Percentiles rank a stretch among this genome's conserved stretches.
phyloP scores from a whole-genome alignment of 2,329 filamentous ascomycete genomes.

The Thermothelomyces thermophilus region DNA sequence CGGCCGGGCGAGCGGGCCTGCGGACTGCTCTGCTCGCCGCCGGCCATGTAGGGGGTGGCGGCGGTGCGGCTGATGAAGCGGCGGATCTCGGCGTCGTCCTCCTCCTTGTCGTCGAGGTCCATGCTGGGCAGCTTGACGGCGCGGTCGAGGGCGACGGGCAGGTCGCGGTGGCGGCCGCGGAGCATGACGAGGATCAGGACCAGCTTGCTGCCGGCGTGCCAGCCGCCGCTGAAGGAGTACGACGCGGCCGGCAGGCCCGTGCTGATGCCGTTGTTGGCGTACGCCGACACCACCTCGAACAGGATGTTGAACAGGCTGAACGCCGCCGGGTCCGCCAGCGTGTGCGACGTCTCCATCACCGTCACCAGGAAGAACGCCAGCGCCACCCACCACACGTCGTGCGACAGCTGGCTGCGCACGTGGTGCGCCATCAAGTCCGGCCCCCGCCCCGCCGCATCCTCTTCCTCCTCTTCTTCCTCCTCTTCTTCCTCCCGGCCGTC shows the following conservation, averaged over 20 bases:
- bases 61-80: slow-evolving; percentile 29
- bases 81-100: slow-evolving; percentile 36
- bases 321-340: slow-evolving; percentile 42
- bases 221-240: slow-evolving; percentile 50
- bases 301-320: slow-evolving; percentile 54
- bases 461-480: too few species aligned
- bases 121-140: slow-evolving; percentile 39
- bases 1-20: neutral
- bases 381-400: slow-evolving; percentile 60
- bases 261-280: slow-evolving; percentile 54
- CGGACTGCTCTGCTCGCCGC: neutral
- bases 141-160: slow-evolving; percentile 50
- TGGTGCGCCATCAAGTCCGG: slow-evolving; percentile 48
- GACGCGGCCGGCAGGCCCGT: slow-evolving; percentile 45
- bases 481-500: neutral
- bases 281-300: slow-evolving; percentile 50
- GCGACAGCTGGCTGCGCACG: slow-evolving; percentile 53
- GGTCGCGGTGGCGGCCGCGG: slow-evolving; percentile 46
- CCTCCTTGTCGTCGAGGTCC: slow-evolving; percentile 34
- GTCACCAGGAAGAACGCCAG: slow-evolving; percentile 52
- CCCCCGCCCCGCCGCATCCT: slow-evolving; percentile 18
- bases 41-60: neutral
- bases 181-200: slow-evolving; percentile 52
- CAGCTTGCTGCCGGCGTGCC: slow-evolving; percentile 49
- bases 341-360: slow-evolving; percentile 51